A percentile compares a stretch with the other conserved stretches of the same genome.
These are phyloP conservation scores for Boletus vinaceobasis DNA, from an alignment of 768 basidiomycete genomes.

Conservation along the genomic window DNA sequence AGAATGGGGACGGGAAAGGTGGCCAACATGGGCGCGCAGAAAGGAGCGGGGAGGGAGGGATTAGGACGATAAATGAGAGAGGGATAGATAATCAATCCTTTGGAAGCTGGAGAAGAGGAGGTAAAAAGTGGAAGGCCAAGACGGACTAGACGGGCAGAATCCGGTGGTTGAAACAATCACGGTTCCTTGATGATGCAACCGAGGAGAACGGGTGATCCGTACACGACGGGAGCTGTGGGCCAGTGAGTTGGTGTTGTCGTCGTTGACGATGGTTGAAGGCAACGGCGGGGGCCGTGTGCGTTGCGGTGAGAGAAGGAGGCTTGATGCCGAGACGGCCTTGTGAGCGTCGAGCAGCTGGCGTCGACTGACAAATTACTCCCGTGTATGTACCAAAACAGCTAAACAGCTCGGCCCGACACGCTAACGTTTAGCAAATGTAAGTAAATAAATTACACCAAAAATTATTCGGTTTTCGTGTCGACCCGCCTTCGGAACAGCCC, in stretches of 20 bases:
- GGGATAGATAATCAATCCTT: slow-evolving; percentile 20
- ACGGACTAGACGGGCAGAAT: slow-evolving; percentile 17
- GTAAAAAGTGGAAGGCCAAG: slow-evolving; percentile 9
- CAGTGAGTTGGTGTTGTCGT: slow-evolving; percentile 3
- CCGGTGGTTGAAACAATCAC: slow-evolving; percentile 25
- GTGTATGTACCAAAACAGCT: slow-evolving; percentile 1
- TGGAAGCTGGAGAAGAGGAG: slow-evolving; percentile 13
- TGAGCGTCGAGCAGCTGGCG: slow-evolving; percentile 16
- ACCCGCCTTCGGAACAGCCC: slow-evolving; percentile 10
- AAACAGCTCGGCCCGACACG: slow-evolving; percentile 19
- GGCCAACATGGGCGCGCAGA: slow-evolving; percentile 39
- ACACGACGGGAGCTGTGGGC: neutral
- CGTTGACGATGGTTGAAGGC: slow-evolving; percentile 4
- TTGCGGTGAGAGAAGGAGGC: slow-evolving; percentile 21
- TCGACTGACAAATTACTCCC: slow-evolving; percentile 22
- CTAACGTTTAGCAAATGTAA: neutral
- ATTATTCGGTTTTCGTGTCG: neutral
- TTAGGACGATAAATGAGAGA: slow-evolving; percentile 7
- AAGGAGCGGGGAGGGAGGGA: slow-evolving; percentile 5
- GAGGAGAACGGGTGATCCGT: slow-evolving; percentile 23
- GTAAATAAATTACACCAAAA: neutral
- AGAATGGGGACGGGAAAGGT: slow-evolving; percentile 64
- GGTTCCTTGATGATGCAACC: slow-evolving; percentile 27
- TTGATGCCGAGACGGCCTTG: slow-evolving; percentile 16
- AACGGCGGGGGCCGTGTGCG: slow-evolving; percentile 10